Evolutionary conservation across 2,329 filamentous ascomycete genomes (phyloP), one percentile per base, ranked within the genome.

Genomic region (Colletotrichum euphorbiae): DNA sequence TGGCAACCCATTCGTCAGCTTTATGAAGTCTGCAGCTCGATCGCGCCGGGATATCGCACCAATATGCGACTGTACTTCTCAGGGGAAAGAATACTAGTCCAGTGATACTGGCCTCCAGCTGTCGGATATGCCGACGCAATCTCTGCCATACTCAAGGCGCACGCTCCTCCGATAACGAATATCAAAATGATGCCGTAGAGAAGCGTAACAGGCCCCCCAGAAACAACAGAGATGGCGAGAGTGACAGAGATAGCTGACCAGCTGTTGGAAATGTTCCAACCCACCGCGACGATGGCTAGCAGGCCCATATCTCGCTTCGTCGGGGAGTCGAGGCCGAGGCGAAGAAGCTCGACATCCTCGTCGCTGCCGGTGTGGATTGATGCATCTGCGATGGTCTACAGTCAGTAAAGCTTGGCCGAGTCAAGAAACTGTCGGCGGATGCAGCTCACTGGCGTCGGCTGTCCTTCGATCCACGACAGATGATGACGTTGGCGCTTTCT

Each of bases 71-170:
- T 67, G n/a, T 13, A 36, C 8, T 28, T 43, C 13, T 19, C 73
- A 36, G 75, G 74, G 4, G 73, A 71, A 17, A 76, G 65, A 6
- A 78, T 76, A 13, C 72, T 74, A 1, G 77, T 76, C 74, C 77
- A 80, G 28, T 80, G 77, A 61, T 80, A 80, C 52, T 80, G 79
- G 3, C 79, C 79, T 2, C 79, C 78, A 0, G 78, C 79, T 4
- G 78, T 80, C 0, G 78, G 77, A 42, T 78, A 80, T 3, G 76
- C 76, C 24, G 74, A 75, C 4, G 76, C 75, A 3, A 80, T 73
- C 69, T 81, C 79, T 3, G 77, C 78, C 70, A 80, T 73, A n/a
- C 73, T 77, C 12, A 77, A 55, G 1, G 73, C 74, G 40, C 71
- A 74, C 17, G 70, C 71, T 9, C 73, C 73, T 4, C 73, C 71